Conservation (phyloP, 768 basidiomycete genomes). For the Lanmaoa pseudosensibilis region DNA sequence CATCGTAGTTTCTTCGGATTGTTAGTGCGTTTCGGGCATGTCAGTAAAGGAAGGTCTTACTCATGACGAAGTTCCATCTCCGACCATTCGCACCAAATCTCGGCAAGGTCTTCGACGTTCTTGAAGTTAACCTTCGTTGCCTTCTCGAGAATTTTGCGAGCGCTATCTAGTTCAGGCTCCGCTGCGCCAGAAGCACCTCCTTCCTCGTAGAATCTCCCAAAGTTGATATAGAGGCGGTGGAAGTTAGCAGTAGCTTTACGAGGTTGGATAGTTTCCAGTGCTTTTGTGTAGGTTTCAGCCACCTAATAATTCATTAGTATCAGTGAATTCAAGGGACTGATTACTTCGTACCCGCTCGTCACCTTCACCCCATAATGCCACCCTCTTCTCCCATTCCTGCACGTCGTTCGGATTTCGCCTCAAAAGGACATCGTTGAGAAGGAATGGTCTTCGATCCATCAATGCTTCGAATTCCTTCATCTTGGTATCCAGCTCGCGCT, state of each 20-base stretch:
- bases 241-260: constrained; percentile 89
- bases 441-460: constrained; percentile 93
- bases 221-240: constrained; percentile 89
- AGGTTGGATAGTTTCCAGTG: constrained; percentile 84
- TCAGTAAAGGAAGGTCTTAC: constrained; percentile 47
- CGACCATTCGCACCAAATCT: constrained; percentile 99
- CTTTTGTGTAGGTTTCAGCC: constrained; percentile 89
- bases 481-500: constrained; percentile 78
- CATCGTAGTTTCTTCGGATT: constrained; percentile 84
- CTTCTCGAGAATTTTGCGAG: constrained; percentile 92
- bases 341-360: constrained; percentile 74
- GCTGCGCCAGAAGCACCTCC: constrained; percentile 81
- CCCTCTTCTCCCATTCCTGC: constrained; percentile 98
- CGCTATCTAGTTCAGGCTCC: constrained; percentile 78
- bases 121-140: constrained; percentile 90
- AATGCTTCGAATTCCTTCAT: constrained; percentile 94
- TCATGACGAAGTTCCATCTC: constrained; percentile 97
- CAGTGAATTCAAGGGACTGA: not conserved
- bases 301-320: constrained; percentile 49
- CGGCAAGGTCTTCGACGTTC: constrained; percentile 95
- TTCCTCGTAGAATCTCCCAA: constrained; percentile 97
- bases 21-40: constrained; percentile 10
- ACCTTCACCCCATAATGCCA: constrained; percentile 89
- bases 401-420: constrained; percentile 96
- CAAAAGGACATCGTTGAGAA: constrained; percentile 92